Base-by-base conservation (phyloP, 192 early-diverging fungal species). In the Coemansia reversa region DNA sequence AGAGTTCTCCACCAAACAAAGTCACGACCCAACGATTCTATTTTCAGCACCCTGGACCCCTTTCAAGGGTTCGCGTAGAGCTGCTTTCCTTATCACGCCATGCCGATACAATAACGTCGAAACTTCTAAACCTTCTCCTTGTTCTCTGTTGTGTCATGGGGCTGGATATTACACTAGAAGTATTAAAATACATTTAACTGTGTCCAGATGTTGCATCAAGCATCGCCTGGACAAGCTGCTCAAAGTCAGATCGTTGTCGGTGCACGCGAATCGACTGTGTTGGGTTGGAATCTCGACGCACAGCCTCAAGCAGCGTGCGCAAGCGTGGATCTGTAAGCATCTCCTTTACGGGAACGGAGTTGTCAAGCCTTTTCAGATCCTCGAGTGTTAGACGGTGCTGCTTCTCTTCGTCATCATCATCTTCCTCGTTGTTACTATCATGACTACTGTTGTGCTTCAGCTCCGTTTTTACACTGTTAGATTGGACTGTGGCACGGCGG, bases 171-270 rank as follows among this genome's bases (percentile, higher is more conserved):
- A 11, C 33, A 11, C 33, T 7, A 35, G 33, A 4, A 35, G 6
- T 35, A 35, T 3, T 7, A 11, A 11, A 7, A 11, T 45, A 0
- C 39, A 25, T 56, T 49, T 47, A 35, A 0, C 28, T 18, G 32
- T 25, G 45, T 22, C 49, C 29, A 23, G 59, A 23, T 23, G 78
- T 75, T 3, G 77, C 72, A 7, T 55, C 42, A 24, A 79, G 60
- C 29, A 81, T 62, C 35, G 68, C 78, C 52, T 71, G 78, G 18
- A 47, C 78, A 9, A 81, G 66, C 27, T 55, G 48, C 52, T 81
- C 78, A 23, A 81, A 81, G 16, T 71, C 78, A 1, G 78, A 27
- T 19, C 65, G 72, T 49, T 75, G 78, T 19, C 78, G 72, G 60
- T 75, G 42, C 23, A 55, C 35, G 45, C 72, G 78, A 29, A 81